Base-by-base conservation (phyloP, 1,284 basidiomycete genomes). In the Butyriboletus regius region DNA sequence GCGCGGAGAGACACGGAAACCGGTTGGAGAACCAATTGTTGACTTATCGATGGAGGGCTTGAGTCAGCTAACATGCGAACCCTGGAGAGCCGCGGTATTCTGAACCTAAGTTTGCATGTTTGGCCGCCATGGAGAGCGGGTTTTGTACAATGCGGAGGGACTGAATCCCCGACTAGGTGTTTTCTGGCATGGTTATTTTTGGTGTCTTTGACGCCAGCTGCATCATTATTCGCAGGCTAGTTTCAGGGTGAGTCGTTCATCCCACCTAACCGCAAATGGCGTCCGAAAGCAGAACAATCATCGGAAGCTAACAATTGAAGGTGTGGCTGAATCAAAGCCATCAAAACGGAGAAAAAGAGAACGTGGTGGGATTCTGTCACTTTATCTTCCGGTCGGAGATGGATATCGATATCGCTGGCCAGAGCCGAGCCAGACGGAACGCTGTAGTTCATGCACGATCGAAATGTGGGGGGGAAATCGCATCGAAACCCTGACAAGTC, bases 101-200 rank as follows among this genome's bases (percentile, higher is more conserved):
- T 50, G 22, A 29, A 42, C 35, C 5, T 34, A 33, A 7, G 24
- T 7, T 22, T 31, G 31, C 14, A 32, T 24, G 10, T 7, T 15
- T 53, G 22, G 18, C 42, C 20, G 15, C 17, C 20, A 22, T 35
- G 50, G 50, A 53, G 50, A 0, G 28, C 32, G 31, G 50, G 4
- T 7, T 24, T 26, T 29, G n/a, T 24, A 13, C 26, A 48, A 31
- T n/a, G 5, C 5, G 6, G n/a, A 14, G 3, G 9, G 28, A 2
- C 4, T 12, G 28, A 15, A 10, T 13, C 7, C 6, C 22, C 13
- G 17, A 6, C 20, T 5, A 10, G 28, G 10, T 28, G 28, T 4
- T 28, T 28, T 28, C 28, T 40, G 10, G 17, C 13, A 7, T 22
- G 7, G 4, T 44, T 48, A 47, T 46, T 46, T 46, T 46, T 22